phyloP scores from a whole-genome alignment of 805 yeast genomes.

The Yamadazyma takamatsuzukensis region DNA sequence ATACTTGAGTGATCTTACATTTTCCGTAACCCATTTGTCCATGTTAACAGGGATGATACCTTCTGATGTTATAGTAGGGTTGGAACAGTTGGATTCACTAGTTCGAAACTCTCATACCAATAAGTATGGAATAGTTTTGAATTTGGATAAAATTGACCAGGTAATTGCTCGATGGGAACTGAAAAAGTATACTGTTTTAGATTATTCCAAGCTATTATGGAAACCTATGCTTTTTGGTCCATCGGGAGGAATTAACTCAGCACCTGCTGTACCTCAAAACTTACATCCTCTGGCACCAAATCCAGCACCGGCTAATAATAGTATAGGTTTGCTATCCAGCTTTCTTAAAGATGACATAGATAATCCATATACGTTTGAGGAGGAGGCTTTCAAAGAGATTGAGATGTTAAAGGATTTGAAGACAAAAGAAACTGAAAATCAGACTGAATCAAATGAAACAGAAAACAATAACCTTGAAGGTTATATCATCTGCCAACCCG shows the following conservation, averaged over 20 bases:
- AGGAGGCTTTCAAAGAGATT: slow-evolving; percentile 50
- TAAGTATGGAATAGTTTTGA: slow-evolving; percentile 51
- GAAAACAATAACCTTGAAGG: slow-evolving; percentile 23
- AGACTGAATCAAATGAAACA: slow-evolving; percentile 1
- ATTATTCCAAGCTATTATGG: slow-evolving; percentile 63
- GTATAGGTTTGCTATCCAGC: slow-evolving; percentile 53
- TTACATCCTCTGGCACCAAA: slow-evolving; percentile 15
- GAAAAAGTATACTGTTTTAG: slow-evolving; percentile 51
- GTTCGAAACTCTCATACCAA: slow-evolving; percentile 42
- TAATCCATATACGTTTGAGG: slow-evolving; percentile 59
- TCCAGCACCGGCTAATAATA: slow-evolving; percentile 30
- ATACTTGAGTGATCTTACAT: slow-evolving; percentile 17
- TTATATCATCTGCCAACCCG: slow-evolving; percentile 35
- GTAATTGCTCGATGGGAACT: slow-evolving; percentile 49
- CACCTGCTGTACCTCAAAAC: slow-evolving; percentile 22
- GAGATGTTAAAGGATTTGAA: slow-evolving; percentile 17
- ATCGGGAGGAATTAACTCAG: slow-evolving; percentile 76
- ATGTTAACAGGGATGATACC: slow-evolving; percentile 79
- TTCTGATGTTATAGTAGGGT: slow-evolving; percentile 81
- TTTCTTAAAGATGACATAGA: slow-evolving; percentile 67
- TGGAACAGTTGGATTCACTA: slow-evolving; percentile 72
- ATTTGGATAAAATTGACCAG: slow-evolving; percentile 39
- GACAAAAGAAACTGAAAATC: slow-evolving; percentile 2
- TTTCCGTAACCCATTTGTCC: slow-evolving; percentile 59
- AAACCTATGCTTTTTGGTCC: slow-evolving; percentile 82